Evolutionary conservation across 345 rosid genomes (phyloP).

Genomic region (Acer saccharum): DNA sequence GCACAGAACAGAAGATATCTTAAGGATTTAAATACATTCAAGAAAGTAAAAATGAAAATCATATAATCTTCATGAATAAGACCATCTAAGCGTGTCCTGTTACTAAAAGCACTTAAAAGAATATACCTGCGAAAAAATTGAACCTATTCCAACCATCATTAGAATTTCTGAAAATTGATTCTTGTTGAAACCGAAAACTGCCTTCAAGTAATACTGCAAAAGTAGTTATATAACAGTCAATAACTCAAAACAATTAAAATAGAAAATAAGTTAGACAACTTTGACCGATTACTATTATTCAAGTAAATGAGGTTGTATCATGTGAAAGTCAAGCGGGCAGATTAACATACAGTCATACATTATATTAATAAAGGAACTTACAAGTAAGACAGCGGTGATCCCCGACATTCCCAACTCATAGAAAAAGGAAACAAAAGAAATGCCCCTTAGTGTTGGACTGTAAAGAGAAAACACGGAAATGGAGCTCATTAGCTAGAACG

Average conservation of each 20-base stretch:
- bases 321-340: not conserved
- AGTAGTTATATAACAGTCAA: not conserved
- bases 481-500: slow-evolving; percentile 9
- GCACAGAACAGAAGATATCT: not conserved
- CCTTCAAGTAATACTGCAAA: slow-evolving; percentile 43
- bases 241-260: slow-evolving; percentile 11
- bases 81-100: not conserved
- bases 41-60: not conserved
- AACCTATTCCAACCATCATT: slow-evolving; percentile 50
- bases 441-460: slow-evolving; percentile 52
- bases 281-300: not conserved
- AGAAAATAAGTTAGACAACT: not conserved
- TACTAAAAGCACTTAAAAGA: not conserved
- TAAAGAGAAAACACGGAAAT: slow-evolving; percentile 23
- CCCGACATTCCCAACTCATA: slow-evolving; percentile 63
- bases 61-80: not conserved
- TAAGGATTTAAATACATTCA: not conserved
- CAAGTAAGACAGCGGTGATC: slow-evolving; percentile 47
- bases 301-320: not conserved
- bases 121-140: slow-evolving; percentile 50
- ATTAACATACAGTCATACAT: not conserved
- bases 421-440: slow-evolving; percentile 53
- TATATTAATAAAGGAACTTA: slow-evolving; percentile 19
- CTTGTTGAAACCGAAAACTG: slow-evolving; percentile 52
- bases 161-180: slow-evolving; percentile 53